Evolutionary conservation across 805 yeast genomes (phyloP), one percentile per base, ranked within the genome.

Genomic region (Saccharomycopsis olivae): DNA sequence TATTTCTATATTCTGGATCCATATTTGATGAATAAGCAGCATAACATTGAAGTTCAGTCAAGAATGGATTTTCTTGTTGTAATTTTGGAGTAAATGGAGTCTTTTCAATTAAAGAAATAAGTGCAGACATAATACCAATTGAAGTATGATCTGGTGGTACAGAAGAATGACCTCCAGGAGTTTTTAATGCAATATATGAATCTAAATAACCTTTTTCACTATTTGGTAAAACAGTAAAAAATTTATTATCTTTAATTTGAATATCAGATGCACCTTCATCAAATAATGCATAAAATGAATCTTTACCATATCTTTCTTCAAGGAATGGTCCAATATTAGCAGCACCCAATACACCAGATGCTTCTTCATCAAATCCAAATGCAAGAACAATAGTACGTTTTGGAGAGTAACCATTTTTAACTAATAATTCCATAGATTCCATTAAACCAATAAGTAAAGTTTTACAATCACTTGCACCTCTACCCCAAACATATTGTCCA

Each of bases 341-440:
- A 6, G 94, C 94, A 40, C 89, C 88, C 5, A 62, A 56, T 15
- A 49, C 44, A 5, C 94, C 94, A 28, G 72, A 65, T 29, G 71
- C 68, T 54, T 85, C 95, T 60, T 84, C 95, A 53, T 85, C 94
- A 49, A 73, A 80, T 1, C 94, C 94, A 52, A 78, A 73, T 0
- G 84, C 75, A 2, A 78, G 53, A 9, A 84, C 46, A n/a, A 82
- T 55, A 2, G 84, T 68, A 57, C 94, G 71, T 38, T 65, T 56
- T 14, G 87, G 84, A 33, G 52, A 40, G 58, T 66, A 80, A 15
- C 65, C 66, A 16, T 59, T 56, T 25, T 59, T 50, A 21, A 82
- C 52, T 25, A 80, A 56, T 36, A 61, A 56, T 51, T 79, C 85
- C n/a, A 73, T 55, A 1, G 87, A 66, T 54, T 82, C 88, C 53